A percentile compares a stretch with the other conserved stretches of the same genome.
These are phyloP conservation scores for Boletus bicolor DNA, from an alignment of 768 basidiomycete species.

Conservation along the genomic window DNA sequence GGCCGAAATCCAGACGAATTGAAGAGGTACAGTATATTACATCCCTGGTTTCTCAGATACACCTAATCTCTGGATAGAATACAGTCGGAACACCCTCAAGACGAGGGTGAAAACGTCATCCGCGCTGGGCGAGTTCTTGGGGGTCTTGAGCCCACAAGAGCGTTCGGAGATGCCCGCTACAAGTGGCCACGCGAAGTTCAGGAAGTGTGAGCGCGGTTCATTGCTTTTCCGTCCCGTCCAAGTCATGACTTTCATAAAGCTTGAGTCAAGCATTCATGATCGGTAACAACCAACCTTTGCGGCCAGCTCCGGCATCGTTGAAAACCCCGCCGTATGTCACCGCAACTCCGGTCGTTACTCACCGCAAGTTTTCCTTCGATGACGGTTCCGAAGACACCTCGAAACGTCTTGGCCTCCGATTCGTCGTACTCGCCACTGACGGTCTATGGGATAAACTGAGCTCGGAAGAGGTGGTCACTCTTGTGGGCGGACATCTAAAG, in stretches of 20 bases:
- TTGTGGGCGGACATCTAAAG: constrained; percentile 78
- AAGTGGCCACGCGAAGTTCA: constrained; percentile 80
- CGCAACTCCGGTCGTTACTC: constrained; percentile 76
- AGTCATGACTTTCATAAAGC: constrained; percentile 28
- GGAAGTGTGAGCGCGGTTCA: constrained; percentile 51
- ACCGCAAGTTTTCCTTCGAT: constrained; percentile 62
- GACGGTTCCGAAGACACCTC: constrained; percentile 22
- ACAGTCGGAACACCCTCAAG: constrained; percentile 76
- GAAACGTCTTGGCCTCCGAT: constrained; percentile 42
- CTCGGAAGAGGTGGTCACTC: constrained; percentile 83
- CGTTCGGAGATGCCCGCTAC: constrained; percentile 88
- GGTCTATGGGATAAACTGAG: constrained; percentile 72
- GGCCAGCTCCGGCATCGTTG: constrained; percentile 57
- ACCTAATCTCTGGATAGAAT: constrained; percentile 44
- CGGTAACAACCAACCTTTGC: constrained; percentile 57
- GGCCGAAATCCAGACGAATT: constrained; percentile 86
- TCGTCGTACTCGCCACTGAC: constrained; percentile 89
- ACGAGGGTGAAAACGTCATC: constrained; percentile 72
- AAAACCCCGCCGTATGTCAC: constrained; percentile 94
- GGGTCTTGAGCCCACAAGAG: constrained; percentile 80
- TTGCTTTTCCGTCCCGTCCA: background rate
- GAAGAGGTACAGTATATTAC: constrained; percentile 54
- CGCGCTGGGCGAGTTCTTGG: constrained; percentile 81
- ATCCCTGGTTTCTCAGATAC: background rate
- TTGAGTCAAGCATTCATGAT: constrained; percentile 65